Percentiles rank a stretch among this genome's conserved stretches.
These are phyloP conservation scores for Gaeumannomyces tritici DNA, from an alignment of 2,329 filamentous ascomycete genomes.

Conservation along the genomic window DNA sequence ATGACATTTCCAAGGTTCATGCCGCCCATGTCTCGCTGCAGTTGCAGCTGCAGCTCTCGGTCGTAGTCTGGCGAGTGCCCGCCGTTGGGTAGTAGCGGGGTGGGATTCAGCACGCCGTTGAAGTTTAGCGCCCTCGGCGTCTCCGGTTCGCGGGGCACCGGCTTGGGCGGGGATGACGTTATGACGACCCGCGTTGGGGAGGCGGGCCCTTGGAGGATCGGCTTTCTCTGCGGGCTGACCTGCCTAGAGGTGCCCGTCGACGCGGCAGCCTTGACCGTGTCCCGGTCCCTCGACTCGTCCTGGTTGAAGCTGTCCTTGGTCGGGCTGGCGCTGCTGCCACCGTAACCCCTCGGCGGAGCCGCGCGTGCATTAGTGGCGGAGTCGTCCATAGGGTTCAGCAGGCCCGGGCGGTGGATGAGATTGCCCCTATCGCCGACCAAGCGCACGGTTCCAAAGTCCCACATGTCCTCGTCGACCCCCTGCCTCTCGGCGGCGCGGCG, in stretches of 20 bases:
- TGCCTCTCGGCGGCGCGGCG: slow-evolving; percentile 40
- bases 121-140: slow-evolving; percentile 36
- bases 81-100: slow-evolving; percentile 12
- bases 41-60: slow-evolving; percentile 47
- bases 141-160: slow-evolving; percentile 20
- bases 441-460: slow-evolving; percentile 96
- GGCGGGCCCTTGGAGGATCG: slow-evolving; percentile 22
- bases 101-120: slow-evolving; percentile 12
- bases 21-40: slow-evolving; percentile 52
- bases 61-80: slow-evolving; percentile 51
- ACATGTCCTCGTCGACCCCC: slow-evolving; percentile 70
- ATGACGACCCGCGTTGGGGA: neutral
- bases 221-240: slow-evolving; percentile 50
- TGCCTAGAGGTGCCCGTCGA: slow-evolving; percentile 42
- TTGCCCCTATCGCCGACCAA: slow-evolving; percentile 61
- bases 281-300: slow-evolving; percentile 26
- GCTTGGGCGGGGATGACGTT: neutral
- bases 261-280: slow-evolving; percentile 45
- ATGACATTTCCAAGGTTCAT: slow-evolving; percentile 34
- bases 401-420: slow-evolving; percentile 44
- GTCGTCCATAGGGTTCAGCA: slow-evolving; percentile 62
- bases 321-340: slow-evolving; percentile 35
- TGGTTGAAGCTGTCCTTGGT: slow-evolving; percentile 31
- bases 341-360: slow-evolving; percentile 16
- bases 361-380: slow-evolving; percentile 69